phyloP scores from a whole-genome alignment of 139 green algal species.

The Trebouxia sp. region DNA sequence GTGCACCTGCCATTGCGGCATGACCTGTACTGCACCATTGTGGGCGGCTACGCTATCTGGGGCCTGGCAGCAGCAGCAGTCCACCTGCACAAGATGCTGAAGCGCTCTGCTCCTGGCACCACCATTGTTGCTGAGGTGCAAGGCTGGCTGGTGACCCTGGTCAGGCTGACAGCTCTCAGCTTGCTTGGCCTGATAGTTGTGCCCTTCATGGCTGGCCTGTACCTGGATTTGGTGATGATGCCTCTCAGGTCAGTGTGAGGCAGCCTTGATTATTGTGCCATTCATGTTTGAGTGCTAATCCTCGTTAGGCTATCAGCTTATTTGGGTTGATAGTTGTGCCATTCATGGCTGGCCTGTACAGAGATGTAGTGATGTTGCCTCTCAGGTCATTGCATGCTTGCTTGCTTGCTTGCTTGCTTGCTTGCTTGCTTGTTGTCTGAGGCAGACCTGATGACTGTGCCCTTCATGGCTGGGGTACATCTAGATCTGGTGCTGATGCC shows the following conservation, averaged over 20 bases:
- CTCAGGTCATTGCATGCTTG: background rate
- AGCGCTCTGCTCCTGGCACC: background rate
- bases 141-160: background rate
- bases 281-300: background rate
- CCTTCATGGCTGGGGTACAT: slow-evolving; percentile 42
- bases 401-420: background rate
- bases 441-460: background rate
- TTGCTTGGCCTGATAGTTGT: slow-evolving; percentile 40
- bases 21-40: slow-evolving; percentile 44
- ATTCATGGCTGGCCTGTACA: background rate
- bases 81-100: background rate
- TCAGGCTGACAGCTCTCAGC: slow-evolving; percentile 29
- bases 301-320: slow-evolving; percentile 27
- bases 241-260: slow-evolving; percentile 29
- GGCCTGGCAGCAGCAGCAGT: background rate
- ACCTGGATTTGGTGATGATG: slow-evolving; percentile 49
- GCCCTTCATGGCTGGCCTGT: slow-evolving; percentile 42
- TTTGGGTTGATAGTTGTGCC: slow-evolving; percentile 36
- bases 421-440: background rate
- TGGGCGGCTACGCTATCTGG: slow-evolving; percentile 55
- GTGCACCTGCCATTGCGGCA: slow-evolving; percentile 23
- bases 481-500: slow-evolving; percentile 48
- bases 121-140: background rate
- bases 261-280: background rate
- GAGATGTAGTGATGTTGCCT: too few species aligned